Percentiles rank a stretch among this genome's conserved stretches.
phyloP scores from a whole-genome alignment of 1,139 yeast genomes.

The Pichia inconspicua region DNA sequence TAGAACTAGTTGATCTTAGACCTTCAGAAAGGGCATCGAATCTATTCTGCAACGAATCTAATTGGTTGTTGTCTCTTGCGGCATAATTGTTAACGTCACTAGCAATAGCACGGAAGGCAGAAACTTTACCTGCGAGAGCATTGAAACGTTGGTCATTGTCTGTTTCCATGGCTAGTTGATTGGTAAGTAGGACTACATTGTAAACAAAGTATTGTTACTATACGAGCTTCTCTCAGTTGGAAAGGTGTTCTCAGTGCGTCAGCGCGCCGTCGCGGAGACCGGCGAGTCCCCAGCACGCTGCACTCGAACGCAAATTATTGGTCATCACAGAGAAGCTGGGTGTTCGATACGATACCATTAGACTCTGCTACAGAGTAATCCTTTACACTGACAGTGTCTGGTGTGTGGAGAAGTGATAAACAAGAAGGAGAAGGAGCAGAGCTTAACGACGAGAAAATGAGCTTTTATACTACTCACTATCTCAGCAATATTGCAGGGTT shows the following conservation, averaged over 20 bases:
- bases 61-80: conserved; percentile 42
- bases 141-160: conserved; percentile 50
- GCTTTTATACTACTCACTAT: not conserved
- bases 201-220: not conserved
- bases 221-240: not conserved
- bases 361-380: not conserved
- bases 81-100: conserved; percentile 59
- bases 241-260: not conserved
- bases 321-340: conserved; percentile 33
- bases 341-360: too few relatives aligned
- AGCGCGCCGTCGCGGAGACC: conserved; percentile 27
- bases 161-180: not conserved
- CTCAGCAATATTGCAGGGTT: too few relatives aligned
- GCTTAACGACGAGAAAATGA: too few relatives aligned
- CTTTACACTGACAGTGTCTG: not conserved
- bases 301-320: conserved; percentile 61
- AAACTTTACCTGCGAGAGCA: conserved; percentile 51
- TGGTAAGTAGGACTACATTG: too few relatives aligned
- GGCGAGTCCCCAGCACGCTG: conserved; percentile 37
- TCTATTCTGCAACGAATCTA: conserved; percentile 52
- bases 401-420: not conserved
- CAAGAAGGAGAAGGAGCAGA: not conserved
- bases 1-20: conserved; percentile 59
- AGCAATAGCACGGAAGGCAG: conserved; percentile 54
- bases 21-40: conserved; percentile 53